Base-by-base conservation (phyloP, 768 basidiomycete genomes). In the Glaciozyma martinii region DNA sequence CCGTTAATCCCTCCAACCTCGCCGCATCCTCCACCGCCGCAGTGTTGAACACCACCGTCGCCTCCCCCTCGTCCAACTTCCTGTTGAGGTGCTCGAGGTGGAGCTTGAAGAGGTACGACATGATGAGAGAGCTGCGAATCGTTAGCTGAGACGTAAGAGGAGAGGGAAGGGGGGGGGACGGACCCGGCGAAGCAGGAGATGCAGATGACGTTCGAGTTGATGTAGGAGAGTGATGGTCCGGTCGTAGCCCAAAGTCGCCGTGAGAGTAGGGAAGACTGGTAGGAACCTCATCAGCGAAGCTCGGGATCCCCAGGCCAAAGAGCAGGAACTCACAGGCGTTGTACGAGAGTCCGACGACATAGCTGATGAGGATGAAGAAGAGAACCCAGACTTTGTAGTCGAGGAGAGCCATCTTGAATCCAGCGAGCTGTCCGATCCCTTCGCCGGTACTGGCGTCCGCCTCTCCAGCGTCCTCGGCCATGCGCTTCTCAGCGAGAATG, bases 161-260 rank as follows among this genome's bases (percentile, higher is more conserved):
- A 13, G 37, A 40, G 37, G 37, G 37, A 40, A n/a, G 37, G 12
- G 37, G 37, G 37, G 15, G 12, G 37, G 37, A 40, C 37, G 37
- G 10, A 40, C 37, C 10, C 37, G 37, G 37, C 60, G 8, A 79
- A 80, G 65, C 81, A 80, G 59, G 81, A 78, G 52, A 86, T 85
- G 77, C 86, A 88, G 63, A 92, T 86, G 29, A 80, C 82, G 76
- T 50, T 63, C 1, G 55, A 61, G 57, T 81, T 79, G 18, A 76
- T 76, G 75, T 90, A 91, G 1, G 81, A 81, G 16, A 85, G 86
- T 5, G 53, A 56, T 52, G 15, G 76, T 77, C 37, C 57, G 63
- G 52, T 29, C n/a, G 67, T 73, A 76, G 27, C 74, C 74, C 44
- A 76, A 71, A 5, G 72, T 76, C 18, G 60, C 53, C 13, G 75